These are phyloP conservation scores for Volvariella surrecta DNA, from an alignment of 1,284 basidiomycete genomes.

Conservation along the genomic window DNA sequence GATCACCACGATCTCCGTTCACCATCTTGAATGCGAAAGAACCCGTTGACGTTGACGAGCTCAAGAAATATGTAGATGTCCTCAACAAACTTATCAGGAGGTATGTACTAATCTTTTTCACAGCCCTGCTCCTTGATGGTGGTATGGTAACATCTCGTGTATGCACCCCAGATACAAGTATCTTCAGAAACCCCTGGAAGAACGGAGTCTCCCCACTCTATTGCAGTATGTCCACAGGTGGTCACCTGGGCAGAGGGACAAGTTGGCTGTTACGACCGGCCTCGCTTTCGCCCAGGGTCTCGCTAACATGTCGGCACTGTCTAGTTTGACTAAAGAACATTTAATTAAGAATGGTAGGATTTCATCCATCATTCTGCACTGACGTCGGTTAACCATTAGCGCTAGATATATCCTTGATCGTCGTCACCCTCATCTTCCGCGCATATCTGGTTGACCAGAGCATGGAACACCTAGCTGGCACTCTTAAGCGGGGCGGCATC, in stretches of 20 bases:
- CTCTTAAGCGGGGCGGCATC: conserved; percentile 77
- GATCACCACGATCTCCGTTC: conserved; percentile 73
- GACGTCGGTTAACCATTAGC: conserved; percentile 2
- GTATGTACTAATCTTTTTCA: conserved; percentile 29
- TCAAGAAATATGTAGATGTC: conserved; percentile 90
- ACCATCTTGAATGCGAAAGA: conserved; percentile 77
- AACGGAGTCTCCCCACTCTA: conserved; percentile 73
- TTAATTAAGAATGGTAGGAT: conserved; percentile 83
- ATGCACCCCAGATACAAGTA: conserved; percentile 78
- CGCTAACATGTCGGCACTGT: conserved; percentile 68
- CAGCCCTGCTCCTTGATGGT: conserved; percentile 1
- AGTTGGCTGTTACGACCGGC: conserved; percentile 76
- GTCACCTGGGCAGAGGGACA: conserved; percentile 68
- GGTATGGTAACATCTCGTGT: conserved; percentile 8
- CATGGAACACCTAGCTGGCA: conserved; percentile 77
- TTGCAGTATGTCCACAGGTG: conserved; percentile 89
- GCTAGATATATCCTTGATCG: conserved; percentile 67
- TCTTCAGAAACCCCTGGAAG: conserved; percentile 93
- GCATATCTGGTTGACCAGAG: conserved; percentile 73
- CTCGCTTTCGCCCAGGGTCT: conserved; percentile 80
- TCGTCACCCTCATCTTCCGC: conserved; percentile 76
- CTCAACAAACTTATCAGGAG: conserved; percentile 93
- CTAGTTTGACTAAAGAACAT: conserved; percentile 86
- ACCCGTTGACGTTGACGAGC: conserved; percentile 69
- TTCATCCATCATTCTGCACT: conserved; percentile 11